A percentile compares a stretch with the other conserved stretches of the same genome.
These are phyloP conservation scores for Yarrowia bubula DNA, from an alignment of 805 yeast species.

Conservation along the genomic window DNA sequence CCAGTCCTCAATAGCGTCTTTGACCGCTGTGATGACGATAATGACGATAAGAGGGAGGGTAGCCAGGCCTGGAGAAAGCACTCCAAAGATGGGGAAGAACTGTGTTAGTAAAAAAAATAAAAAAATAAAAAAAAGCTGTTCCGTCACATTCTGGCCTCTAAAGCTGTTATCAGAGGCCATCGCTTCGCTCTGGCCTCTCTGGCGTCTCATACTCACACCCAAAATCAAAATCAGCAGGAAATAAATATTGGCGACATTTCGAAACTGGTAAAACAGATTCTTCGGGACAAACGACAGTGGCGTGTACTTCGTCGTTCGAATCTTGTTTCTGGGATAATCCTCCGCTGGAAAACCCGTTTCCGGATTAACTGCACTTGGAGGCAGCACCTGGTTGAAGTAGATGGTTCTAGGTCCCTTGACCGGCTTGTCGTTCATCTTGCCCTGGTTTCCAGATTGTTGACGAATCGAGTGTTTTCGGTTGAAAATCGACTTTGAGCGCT, in stretches of 20 bases:
- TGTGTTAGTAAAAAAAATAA: constrained; percentile 28
- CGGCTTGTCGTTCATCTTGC: constrained; percentile 20
- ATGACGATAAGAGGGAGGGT: constrained; percentile 82
- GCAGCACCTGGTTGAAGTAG: constrained; percentile 52
- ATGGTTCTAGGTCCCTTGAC: constrained; percentile 41
- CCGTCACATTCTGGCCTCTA: too few relatives aligned
- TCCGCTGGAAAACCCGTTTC: constrained; percentile 62
- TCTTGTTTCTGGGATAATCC: constrained; percentile 82
- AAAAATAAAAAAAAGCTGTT: too few relatives aligned
- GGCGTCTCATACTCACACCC: constrained; percentile 17
- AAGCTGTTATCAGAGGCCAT: too few relatives aligned
- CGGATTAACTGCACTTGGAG: constrained; percentile 44
- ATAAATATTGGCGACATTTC: constrained; percentile 86
- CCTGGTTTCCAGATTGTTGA: constrained; percentile 11
- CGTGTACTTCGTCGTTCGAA: constrained; percentile 94
- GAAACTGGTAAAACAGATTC: constrained; percentile 75
- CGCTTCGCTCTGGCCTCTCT: neutral
- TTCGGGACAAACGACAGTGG: constrained; percentile 88
- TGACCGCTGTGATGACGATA: constrained; percentile 68
- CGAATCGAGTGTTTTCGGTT: constrained; percentile 17
- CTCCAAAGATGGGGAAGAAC: constrained; percentile 72
- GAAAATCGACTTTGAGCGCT: constrained; percentile 35
- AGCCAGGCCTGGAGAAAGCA: constrained; percentile 66
- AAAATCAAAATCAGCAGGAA: constrained; percentile 77
- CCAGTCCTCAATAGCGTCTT: constrained; percentile 78